Evolutionary conservation across 2,329 filamentous ascomycete species (phyloP), one percentile per base, ranked within the genome.

Genomic region (Nannizziopsis arthrosporioides): DNA sequence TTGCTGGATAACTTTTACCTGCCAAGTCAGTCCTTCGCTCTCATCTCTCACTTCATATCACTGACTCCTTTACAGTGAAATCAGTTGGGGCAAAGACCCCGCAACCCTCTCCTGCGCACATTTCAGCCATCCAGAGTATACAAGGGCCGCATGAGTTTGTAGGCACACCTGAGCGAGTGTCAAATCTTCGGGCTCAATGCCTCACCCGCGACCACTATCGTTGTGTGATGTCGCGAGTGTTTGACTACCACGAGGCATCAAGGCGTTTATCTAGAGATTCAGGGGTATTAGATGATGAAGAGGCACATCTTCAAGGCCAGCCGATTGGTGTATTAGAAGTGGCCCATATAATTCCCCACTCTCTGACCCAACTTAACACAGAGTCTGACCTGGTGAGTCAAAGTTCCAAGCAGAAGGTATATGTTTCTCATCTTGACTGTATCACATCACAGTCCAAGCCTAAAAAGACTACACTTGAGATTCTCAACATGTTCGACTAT

Each of bases 401-500:
- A 1, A 18, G 10, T 32, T 41, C 30, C 11, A 12, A 22, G 34
- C 37, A 18, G 15, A 48, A 19, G 27, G 7, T 19, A n/a, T 12
- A 19, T 12, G 18, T 7, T 19, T 42, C 30, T 32, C 14, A 18
- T 38, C n/a, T 12, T 31, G 12, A 6, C 35, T 18, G 44, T 30
- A 30, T 35, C 46, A 14, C 17, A 19, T 39, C 43, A 51, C 54
- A 56, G 56, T 41, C 42, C 42, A 49, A 54, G 19, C 60, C 58
- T 12, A 62, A 61, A 53, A 51, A 61, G 56, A 55, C 59, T 0
- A 61, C 64, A 9, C 54, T 70, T 7, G 51, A 53, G 19, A 61
- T 69, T 40, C 60, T 69, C 2, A 66, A 69, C 27, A 69, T 70
- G 63, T 68, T 70, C 52, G 67, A 71, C 50, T 51, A 36, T 27